Conservation (phyloP, 2,329 filamentous ascomycete genomes). For the Cryoendolithus antarcticus region DNA sequence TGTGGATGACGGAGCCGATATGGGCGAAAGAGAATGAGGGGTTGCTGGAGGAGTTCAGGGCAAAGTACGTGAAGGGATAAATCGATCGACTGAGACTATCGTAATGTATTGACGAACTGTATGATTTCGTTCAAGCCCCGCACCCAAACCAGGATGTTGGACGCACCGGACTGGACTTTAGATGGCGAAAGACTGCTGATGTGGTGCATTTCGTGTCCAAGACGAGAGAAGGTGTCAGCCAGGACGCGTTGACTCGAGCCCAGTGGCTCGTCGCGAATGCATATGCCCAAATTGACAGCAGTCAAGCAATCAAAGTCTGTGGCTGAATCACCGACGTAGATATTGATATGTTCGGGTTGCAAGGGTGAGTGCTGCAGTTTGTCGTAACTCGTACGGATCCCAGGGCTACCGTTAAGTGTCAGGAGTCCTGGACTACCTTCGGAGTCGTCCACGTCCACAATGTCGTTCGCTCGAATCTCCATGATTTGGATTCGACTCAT, state of each 20-base stretch:
- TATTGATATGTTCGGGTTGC: background rate
- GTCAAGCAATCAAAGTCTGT: slow-evolving; percentile 36
- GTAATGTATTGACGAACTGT: too few relatives aligned
- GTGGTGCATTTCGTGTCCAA: slow-evolving; percentile 1
- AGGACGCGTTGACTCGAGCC: slow-evolving; percentile 17
- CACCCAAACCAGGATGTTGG: too few relatives aligned
- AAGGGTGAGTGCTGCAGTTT: slow-evolving; percentile 17
- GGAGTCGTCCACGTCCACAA: slow-evolving; percentile 16
- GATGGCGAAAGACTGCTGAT: background rate
- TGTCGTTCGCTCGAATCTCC: slow-evolving; percentile 24
- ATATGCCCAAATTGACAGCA: slow-evolving; percentile 35
- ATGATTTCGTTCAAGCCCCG: too few relatives aligned
- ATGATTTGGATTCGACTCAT: slow-evolving; percentile 7
- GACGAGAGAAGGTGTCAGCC: slow-evolving; percentile 18
- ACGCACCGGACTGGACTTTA: slow-evolving; percentile 2
- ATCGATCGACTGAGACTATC: too few relatives aligned
- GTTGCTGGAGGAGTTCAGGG: too few relatives aligned
- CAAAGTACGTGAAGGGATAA: too few relatives aligned
- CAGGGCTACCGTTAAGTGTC: slow-evolving; percentile 8
- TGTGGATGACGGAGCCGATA: too few relatives aligned
- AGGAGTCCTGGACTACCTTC: slow-evolving; percentile 19
- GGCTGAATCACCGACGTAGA: slow-evolving; percentile 37
- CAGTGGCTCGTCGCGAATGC: slow-evolving; percentile 27
- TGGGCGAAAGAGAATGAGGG: too few relatives aligned
- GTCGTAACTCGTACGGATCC: slow-evolving; percentile 28